Conservation (phyloP, 106 monocot genomes). For the Apostasia ramifera region DNA sequence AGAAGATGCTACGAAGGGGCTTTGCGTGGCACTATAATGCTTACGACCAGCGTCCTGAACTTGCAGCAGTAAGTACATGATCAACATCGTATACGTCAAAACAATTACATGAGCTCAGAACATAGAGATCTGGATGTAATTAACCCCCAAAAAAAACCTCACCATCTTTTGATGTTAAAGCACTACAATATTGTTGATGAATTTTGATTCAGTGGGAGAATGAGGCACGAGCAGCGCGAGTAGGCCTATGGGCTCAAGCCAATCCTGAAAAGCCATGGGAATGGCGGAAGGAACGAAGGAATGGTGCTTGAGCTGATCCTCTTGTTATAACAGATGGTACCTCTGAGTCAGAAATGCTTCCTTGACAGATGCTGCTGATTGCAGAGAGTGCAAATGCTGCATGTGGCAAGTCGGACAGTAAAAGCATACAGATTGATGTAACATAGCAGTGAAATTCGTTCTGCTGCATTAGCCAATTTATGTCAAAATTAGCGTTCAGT, state of each 20-base stretch:
- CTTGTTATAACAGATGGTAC: too few relatives aligned
- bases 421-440: too few relatives aligned
- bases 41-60: conserved; percentile 71
- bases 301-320: conserved; percentile 15
- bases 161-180: background rate
- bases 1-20: conserved; percentile 72
- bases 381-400: too few relatives aligned
- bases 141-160: background rate
- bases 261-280: conserved; percentile 97
- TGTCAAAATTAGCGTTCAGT: too few relatives aligned
- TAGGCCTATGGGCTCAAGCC: conserved; percentile 63
- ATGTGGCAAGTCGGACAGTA: too few relatives aligned
- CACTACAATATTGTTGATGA: background rate
- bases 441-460: too few relatives aligned
- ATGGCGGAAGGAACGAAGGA: conserved; percentile 64
- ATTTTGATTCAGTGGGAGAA: conserved; percentile 58
- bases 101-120: too few relatives aligned
- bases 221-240: conserved; percentile 50
- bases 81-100: background rate
- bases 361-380: background rate
- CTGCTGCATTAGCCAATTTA: too few relatives aligned
- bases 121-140: background rate
- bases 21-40: conserved; percentile 85
- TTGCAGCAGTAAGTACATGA: conserved; percentile 41
- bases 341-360: background rate